Conservation (phyloP, 768 basidiomycete species). For the Hericium erinaceus region DNA sequence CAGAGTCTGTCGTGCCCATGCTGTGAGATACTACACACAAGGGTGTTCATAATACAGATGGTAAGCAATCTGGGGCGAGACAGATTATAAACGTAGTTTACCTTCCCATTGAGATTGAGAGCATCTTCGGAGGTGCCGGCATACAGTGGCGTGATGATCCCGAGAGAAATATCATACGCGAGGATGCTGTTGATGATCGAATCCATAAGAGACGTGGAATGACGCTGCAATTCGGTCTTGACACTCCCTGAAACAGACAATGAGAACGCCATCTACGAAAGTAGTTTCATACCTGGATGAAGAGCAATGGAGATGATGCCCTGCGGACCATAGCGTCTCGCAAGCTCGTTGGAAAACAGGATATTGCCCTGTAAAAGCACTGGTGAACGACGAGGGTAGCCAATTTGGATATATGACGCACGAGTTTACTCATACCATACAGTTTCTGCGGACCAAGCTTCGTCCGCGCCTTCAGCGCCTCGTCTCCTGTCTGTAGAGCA, state of each 20-base stretch:
- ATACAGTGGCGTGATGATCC: slow-evolving; percentile 9
- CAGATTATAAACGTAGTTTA: background rate
- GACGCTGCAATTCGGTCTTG: slow-evolving; percentile 7
- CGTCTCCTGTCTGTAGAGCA: slow-evolving; percentile 4
- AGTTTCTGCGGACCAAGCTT: slow-evolving; percentile 3
- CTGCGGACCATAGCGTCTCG: slow-evolving; percentile 30
- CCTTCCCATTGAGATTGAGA: slow-evolving; percentile 7
- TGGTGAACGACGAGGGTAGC: background rate
- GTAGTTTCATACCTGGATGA: slow-evolving; percentile 28
- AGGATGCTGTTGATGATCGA: background rate
- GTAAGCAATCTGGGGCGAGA: background rate
- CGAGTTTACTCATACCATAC: slow-evolving; percentile 15
- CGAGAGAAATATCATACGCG: slow-evolving; percentile 2
- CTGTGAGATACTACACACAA: slow-evolving; percentile 14
- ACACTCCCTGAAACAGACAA: background rate
- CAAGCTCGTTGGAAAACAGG: slow-evolving; percentile 33
- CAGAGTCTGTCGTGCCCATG: slow-evolving; percentile 14
- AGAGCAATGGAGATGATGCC: slow-evolving; percentile 36
- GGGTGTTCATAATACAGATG: too few species aligned
- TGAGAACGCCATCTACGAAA: background rate
- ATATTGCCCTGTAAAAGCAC: slow-evolving; percentile 30
- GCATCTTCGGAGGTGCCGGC: slow-evolving; percentile 10
- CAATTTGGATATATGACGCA: background rate
- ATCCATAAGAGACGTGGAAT: background rate
- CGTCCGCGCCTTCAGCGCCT: slow-evolving; percentile 1